These are phyloP conservation scores for Aspergillus bertholletiae DNA, from an alignment of 495 filamentous ascomycete genomes.

Conservation along the genomic window DNA sequence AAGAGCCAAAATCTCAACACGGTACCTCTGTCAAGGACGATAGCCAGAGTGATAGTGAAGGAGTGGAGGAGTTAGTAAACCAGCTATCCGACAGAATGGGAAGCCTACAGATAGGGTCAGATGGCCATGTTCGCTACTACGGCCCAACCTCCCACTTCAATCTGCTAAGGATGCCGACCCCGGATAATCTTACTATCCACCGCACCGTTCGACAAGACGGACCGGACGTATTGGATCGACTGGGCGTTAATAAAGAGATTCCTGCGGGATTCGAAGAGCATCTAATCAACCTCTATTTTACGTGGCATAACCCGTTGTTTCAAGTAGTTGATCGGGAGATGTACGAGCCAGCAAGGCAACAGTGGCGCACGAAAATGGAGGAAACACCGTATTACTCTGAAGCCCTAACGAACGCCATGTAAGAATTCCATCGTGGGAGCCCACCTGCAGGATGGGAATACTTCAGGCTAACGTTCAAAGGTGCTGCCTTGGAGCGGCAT, in stretches of 20 bases:
- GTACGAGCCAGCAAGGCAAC: background rate
- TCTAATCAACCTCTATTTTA: slow-evolving; percentile 33
- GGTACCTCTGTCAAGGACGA: background rate
- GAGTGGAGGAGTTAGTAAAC: slow-evolving; percentile 2
- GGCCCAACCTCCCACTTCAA: slow-evolving; percentile 25
- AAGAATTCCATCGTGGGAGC: too few relatives aligned
- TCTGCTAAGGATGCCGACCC: background rate
- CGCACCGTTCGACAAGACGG: slow-evolving; percentile 9
- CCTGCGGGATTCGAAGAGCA: slow-evolving; percentile 24
- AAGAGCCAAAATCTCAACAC: background rate
- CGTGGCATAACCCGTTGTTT: slow-evolving; percentile 34
- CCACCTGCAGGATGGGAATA: too few relatives aligned
- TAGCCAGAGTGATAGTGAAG: background rate
- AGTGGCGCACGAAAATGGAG: slow-evolving; percentile 15
- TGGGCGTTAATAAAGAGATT: slow-evolving; percentile 14
- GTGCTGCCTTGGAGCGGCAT: slow-evolving; percentile 29
- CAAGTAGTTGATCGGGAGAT: slow-evolving; percentile 27
- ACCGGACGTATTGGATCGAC: slow-evolving; percentile 4
- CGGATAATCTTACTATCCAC: slow-evolving; percentile 4
- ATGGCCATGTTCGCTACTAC: slow-evolving; percentile 23
- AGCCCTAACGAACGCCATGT: slow-evolving; percentile 34
- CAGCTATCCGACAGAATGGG: slow-evolving; percentile 7
- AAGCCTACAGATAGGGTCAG: slow-evolving; percentile 10
- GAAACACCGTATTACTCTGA: slow-evolving; percentile 32
- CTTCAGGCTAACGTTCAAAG: slow-evolving; percentile 12